A percentile compares a stretch with the other conserved stretches of the same genome.
phyloP scores from a whole-genome alignment of 208 protist genomes.

The Acanthamoeba polyphaga region DNA sequence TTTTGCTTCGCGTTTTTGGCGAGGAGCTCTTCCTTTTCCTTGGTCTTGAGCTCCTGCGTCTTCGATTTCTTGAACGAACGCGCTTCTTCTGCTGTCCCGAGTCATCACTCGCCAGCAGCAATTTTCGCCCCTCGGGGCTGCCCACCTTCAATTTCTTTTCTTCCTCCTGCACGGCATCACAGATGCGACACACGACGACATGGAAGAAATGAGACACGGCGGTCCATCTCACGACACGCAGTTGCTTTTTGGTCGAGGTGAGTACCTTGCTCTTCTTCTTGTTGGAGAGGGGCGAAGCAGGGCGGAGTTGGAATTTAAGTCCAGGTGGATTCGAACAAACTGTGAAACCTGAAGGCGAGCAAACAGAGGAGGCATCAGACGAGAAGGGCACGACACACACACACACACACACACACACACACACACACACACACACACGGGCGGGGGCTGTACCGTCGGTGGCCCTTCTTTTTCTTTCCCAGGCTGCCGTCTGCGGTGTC shows the following conservation, averaged over 20 bases:
- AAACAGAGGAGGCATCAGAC: no score
- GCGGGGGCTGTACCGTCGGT: neutral
- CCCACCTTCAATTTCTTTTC: neutral
- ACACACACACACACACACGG: neutral
- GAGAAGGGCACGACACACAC: no score
- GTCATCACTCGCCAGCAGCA: constrained; percentile 13
- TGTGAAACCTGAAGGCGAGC: constrained; percentile 13
- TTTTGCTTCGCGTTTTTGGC: neutral
- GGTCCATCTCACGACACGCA: no score
- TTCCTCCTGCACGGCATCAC: neutral
- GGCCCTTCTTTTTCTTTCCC: constrained; percentile 50
- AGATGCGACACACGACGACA: neutral
- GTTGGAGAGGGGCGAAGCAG: neutral
- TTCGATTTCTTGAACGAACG: constrained; percentile 56
- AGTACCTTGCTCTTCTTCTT: constrained; percentile 28
- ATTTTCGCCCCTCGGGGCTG: neutral
- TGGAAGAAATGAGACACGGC: neutral
- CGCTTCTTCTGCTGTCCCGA: constrained; percentile 42
- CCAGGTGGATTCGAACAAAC: constrained; percentile 8
- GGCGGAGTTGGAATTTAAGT: neutral
- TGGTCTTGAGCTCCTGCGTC: neutral
- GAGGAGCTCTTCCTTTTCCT: neutral
- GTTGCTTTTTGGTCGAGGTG: no score
- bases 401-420: no score
- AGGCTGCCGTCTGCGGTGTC: neutral